These are phyloP conservation scores for Auriscalpium orientale DNA, from an alignment of 768 basidiomycete genomes.

Conservation along the genomic window DNA sequence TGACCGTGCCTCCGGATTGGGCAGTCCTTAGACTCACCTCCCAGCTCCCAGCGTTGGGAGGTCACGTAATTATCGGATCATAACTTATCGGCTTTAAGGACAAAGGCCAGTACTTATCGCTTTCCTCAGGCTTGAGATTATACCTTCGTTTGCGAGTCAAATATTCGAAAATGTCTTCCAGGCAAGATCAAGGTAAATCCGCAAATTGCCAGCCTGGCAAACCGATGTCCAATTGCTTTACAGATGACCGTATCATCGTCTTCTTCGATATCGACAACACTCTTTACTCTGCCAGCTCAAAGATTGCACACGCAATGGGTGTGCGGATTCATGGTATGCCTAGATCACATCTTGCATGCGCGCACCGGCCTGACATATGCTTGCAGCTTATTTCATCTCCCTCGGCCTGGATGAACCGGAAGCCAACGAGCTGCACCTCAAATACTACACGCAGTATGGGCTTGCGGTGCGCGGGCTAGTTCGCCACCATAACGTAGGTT, in stretches of 20 bases:
- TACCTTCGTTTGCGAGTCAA: not conserved
- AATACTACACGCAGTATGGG: constrained; percentile 77
- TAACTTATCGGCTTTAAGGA: not conserved
- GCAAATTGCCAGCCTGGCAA: not conserved
- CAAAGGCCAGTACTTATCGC: too few relatives aligned
- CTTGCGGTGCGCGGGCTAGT: constrained; percentile 75
- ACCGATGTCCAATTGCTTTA: not conserved
- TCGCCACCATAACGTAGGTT: constrained; percentile 70
- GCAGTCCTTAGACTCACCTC: not conserved
- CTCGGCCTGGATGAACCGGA: constrained; percentile 63
- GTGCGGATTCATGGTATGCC: constrained; percentile 63
- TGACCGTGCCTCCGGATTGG: not conserved
- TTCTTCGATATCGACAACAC: constrained; percentile 91
- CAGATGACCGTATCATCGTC: constrained; percentile 54
- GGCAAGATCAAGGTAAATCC: not conserved
- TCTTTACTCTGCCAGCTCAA: constrained; percentile 69
- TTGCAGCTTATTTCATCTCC: constrained; percentile 62
- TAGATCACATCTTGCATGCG: not conserved
- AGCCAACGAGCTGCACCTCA: constrained; percentile 59
- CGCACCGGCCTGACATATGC: not conserved
- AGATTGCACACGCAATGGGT: constrained; percentile 75
- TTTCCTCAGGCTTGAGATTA: not conserved
- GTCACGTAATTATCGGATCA: not conserved
- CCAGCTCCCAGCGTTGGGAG: not conserved
- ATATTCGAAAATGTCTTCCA: not conserved